Base-by-base conservation (phyloP, 768 basidiomycete genomes). In the Xerocomellus amylosporus region DNA sequence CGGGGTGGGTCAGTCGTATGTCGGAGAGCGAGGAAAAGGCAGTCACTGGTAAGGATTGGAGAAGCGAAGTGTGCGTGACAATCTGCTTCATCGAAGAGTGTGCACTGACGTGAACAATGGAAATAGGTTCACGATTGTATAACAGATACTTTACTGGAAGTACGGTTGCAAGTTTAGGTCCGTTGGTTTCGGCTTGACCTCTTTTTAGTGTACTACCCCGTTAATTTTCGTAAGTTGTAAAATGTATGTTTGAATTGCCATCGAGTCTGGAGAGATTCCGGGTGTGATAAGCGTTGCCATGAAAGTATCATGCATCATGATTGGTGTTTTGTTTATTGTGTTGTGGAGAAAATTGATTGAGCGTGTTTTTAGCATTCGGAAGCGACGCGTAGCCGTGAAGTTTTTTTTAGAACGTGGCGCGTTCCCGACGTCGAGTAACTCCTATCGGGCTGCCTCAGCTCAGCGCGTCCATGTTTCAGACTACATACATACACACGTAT, bases 1-100 rank as follows among this genome's bases (percentile, higher is more conserved):
- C 80, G 8, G 87, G 89, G 5, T 90, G 87, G 85, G 81, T 87
- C 19, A 85, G 85, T 62, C 81, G 85, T 71, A 75, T 66, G 62
- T 57, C 67, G 15, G 69, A 71, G 30, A 61, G 75, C 31, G 74
- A 75, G 46, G 79, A 79, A 36, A 71, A 75, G 19, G 80, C 75
- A 6, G 30, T 51, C 31, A 55, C 66, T 8, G 79, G 80, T 9
- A 64, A 75, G 46, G 76, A 72, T n/a, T 87, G 85, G 85, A 71
- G 75, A 45, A 81, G 79, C 42, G 70, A 78, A 46, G 79, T 76
- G 76, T 81, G 53, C 54, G 77, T 73, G 14, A 22, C 19, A 31
- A 17, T 15, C 5, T 20, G 3, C 10, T 33, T 42, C 37, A 19
- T 46, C 19, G 33, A 48, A 24, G 33, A 15, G n/a, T 19, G 15